These are phyloP conservation scores for Moniliella sp. DNA, from an alignment of 1,284 basidiomycete species.

Conservation along the genomic window DNA sequence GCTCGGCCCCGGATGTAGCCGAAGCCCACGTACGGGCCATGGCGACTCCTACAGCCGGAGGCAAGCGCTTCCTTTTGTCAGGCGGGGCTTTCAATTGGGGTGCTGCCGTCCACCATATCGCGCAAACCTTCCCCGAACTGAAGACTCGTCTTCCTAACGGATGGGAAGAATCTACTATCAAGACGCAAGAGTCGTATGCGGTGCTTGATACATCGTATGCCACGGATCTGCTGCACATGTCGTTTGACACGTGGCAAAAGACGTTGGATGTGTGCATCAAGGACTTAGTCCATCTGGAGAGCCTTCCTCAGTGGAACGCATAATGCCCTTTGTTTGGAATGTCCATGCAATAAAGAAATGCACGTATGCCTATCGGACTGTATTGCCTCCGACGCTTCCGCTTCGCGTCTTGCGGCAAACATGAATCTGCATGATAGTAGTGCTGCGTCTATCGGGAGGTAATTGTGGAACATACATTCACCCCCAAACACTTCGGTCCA, in stretches of 20 bases:
- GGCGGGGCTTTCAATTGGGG: constrained; percentile 19
- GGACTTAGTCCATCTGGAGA: constrained; percentile 12
- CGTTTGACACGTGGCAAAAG: constrained; percentile 15
- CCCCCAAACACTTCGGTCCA: too few species aligned
- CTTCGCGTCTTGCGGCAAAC: too few species aligned
- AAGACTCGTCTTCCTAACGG: constrained; percentile 15
- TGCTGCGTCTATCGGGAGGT: too few species aligned
- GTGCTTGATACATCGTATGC: constrained; percentile 13
- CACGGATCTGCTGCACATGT: constrained; percentile 6
- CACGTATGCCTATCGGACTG: too few species aligned
- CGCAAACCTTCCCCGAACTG: constrained; percentile 10
- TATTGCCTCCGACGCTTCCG: too few species aligned
- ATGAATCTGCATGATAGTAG: too few species aligned
- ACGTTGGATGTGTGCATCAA: constrained; percentile 18
- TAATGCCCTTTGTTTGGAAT: too few species aligned
- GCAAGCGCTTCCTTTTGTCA: constrained; percentile 12
- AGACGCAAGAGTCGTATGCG: constrained; percentile 6
- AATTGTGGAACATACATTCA: too few species aligned
- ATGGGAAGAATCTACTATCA: constrained; percentile 9
- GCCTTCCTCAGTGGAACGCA: too few species aligned
- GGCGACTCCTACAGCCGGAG: constrained; percentile 9
- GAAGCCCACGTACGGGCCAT: constrained; percentile 23
- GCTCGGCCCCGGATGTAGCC: constrained; percentile 21
- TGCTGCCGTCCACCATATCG: constrained; percentile 12
- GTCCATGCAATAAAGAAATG: too few species aligned